A percentile compares a stretch with the other conserved stretches of the same genome.
phyloP scores from a whole-genome alignment of 2,329 filamentous ascomycete species.

The Leptographium flavum region DNA sequence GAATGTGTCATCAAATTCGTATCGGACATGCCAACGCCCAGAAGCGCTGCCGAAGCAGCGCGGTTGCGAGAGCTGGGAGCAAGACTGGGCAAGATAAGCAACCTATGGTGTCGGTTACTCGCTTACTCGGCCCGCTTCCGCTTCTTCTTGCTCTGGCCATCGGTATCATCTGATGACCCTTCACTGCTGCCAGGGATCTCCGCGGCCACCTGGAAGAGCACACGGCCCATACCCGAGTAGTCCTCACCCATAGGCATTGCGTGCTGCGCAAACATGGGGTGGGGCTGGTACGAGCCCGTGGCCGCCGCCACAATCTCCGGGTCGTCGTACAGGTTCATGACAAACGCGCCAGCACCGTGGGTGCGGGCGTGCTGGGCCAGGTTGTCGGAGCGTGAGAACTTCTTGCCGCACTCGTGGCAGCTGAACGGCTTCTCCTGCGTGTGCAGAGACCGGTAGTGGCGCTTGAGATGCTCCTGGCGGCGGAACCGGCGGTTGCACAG shows the following conservation, averaged over 20 bases:
- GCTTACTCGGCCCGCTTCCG: conserved; percentile 54
- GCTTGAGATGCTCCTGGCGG: conserved; percentile 95
- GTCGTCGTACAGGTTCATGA: conserved; percentile 76
- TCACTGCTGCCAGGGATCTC: conserved; percentile 56
- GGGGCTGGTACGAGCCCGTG: conserved; percentile 11
- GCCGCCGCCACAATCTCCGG: conserved; percentile 33
- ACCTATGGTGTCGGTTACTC: neutral
- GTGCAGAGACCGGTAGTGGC: conserved; percentile 95
- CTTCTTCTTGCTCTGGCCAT: conserved; percentile 55
- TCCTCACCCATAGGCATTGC: conserved; percentile 36
- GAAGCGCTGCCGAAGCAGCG: neutral
- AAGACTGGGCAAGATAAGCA: neutral
- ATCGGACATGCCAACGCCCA: conserved; percentile 20
- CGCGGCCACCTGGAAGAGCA: conserved; percentile 68
- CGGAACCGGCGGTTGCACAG: conserved; percentile 95
- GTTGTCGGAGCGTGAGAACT: conserved; percentile 97
- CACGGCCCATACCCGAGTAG: conserved; percentile 54
- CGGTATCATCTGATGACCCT: conserved; percentile 37
- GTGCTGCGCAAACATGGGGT: conserved; percentile 22
- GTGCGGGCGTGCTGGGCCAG: conserved; percentile 90
- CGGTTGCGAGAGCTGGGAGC: too few species aligned
- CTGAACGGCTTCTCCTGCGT: conserved; percentile 98
- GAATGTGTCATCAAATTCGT: conserved; percentile 25
- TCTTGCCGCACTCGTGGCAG: conserved; percentile 96
- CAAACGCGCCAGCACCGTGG: conserved; percentile 76